Evolutionary conservation across 2,329 filamentous ascomycete species (phyloP).

Genomic region (Lasiodiplodia hormozganensis): DNA sequence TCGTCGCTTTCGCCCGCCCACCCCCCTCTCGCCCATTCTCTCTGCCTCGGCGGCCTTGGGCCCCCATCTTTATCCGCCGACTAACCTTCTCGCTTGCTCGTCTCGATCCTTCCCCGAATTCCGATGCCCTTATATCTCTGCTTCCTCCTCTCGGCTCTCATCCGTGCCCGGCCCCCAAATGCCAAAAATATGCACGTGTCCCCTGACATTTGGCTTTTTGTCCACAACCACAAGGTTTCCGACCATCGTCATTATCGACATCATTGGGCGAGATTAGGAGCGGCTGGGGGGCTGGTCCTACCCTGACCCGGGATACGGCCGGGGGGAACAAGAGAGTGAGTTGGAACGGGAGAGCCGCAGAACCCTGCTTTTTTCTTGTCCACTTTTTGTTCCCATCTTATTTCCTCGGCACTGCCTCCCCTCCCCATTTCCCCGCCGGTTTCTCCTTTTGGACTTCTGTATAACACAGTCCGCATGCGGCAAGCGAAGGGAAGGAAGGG

Average conservation of each 20-base stretch:
- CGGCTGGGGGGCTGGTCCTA: not conserved
- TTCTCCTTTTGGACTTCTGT: not conserved
- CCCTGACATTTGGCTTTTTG: not conserved
- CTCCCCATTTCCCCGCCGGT: not conserved
- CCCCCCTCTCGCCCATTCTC: not conserved
- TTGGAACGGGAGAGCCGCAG: not conserved
- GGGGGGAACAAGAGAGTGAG: not conserved
- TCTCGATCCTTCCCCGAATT: not conserved
- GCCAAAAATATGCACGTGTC: slow-evolving; percentile 5
- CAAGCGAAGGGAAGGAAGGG: not conserved
- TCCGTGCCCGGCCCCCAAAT: slow-evolving; percentile 6
- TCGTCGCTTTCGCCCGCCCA: not conserved
- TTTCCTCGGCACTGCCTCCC: not conserved
- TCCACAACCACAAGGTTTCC: not conserved
- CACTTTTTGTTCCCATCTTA: not conserved
- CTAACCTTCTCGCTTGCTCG: not conserved
- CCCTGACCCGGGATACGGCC: not conserved
- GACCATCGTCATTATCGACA: slow-evolving; percentile 2
- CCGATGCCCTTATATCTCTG: slow-evolving; percentile 16
- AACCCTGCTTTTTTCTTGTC: not conserved
- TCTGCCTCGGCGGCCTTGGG: not conserved
- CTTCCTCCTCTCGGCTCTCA: slow-evolving; percentile 10
- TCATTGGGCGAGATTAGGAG: slow-evolving; percentile 5
- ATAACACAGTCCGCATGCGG: not conserved
- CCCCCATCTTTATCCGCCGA: slow-evolving; percentile 14